Evolutionary conservation across 345 rosid species (phyloP).

Genomic region (Citrus glauca): DNA sequence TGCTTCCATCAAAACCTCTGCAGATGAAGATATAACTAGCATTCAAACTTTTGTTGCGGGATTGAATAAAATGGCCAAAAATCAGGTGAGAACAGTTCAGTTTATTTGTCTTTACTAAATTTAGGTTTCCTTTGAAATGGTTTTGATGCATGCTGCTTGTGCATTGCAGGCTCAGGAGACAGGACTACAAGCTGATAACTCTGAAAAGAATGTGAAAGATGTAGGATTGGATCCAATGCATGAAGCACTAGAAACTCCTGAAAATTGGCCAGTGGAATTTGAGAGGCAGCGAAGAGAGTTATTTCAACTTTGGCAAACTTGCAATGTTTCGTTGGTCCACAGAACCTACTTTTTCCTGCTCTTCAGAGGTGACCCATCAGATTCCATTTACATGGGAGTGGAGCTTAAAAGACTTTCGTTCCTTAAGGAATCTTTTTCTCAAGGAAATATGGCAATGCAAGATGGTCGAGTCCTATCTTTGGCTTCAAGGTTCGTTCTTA

Average conservation of each 20-base stretch:
- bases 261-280: slow-evolving; percentile 64
- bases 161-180: slow-evolving; percentile 27
- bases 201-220: slow-evolving; percentile 46
- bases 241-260: slow-evolving; percentile 32
- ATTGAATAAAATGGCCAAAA: slow-evolving; percentile 69
- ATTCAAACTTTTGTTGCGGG: slow-evolving; percentile 77
- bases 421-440: slow-evolving; percentile 75
- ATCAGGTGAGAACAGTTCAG: slow-evolving; percentile 28
- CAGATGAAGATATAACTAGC: slow-evolving; percentile 69
- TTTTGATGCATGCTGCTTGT: neutral
- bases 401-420: slow-evolving; percentile 85
- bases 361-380: slow-evolving; percentile 84
- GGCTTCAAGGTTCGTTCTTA: slow-evolving; percentile 60
- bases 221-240: slow-evolving; percentile 59
- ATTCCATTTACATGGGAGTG: slow-evolving; percentile 89
- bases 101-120: neutral
- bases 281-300: slow-evolving; percentile 60
- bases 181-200: slow-evolving; percentile 24
- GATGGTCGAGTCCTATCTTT: slow-evolving; percentile 55
- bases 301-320: slow-evolving; percentile 82
- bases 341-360: slow-evolving; percentile 95
- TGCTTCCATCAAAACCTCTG: slow-evolving; percentile 51
- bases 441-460: slow-evolving; percentile 49
- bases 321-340: slow-evolving; percentile 79
- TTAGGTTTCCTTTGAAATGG: slow-evolving; percentile 11